Base-by-base conservation (phyloP, 805 yeast genomes). In the Yarrowia deformans region DNA sequence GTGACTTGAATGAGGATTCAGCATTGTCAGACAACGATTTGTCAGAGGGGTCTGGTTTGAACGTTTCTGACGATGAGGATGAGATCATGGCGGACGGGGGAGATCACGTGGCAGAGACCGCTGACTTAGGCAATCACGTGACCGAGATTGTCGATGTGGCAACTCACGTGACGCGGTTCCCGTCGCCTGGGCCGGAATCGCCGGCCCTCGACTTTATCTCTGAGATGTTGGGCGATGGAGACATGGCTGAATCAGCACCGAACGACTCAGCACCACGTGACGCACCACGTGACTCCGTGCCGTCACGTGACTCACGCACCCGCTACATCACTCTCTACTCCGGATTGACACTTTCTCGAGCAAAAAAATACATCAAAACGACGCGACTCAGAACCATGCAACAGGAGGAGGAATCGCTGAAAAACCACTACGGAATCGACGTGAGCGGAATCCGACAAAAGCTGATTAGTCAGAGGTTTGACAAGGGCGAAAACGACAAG, bases 371-470 rank as follows among this genome's bases (percentile, higher is more conserved):
- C 52, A n/a, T 45, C 14, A 45, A 45, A 34, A 34, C 66, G 10
- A 45, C 66, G 1, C 52, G 52, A 0, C 37, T 60, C 1, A n/a
- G 66, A 45, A 43, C 18, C 34, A 60, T 60, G 66, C 42, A 60
- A 18, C 66, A 60, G 19, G 52, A 60, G 18, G 66, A 60, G 39
- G 66, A 60, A 23, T n/a, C 32, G 8, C 13, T 60, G 19, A 32
- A 60, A 29, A 60, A 60, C 14, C 66, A 60, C 14, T 60, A 60
- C 13, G 66, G 66, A 13, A 32, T 60, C 10, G 66, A 60, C 7
- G 66, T 60, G 1, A 32, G 49, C 10, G 64, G 64, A 14, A 56
- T 56, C 8, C 37, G 64, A 3, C 19, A 29, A 2, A 18, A 18
- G 16, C 5, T 56, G 39, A 40, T 43, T 1, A 29, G 2, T 1